Evolutionary conservation across 257 asterid genomes (phyloP).

Genomic region (Datura wrightii): DNA sequence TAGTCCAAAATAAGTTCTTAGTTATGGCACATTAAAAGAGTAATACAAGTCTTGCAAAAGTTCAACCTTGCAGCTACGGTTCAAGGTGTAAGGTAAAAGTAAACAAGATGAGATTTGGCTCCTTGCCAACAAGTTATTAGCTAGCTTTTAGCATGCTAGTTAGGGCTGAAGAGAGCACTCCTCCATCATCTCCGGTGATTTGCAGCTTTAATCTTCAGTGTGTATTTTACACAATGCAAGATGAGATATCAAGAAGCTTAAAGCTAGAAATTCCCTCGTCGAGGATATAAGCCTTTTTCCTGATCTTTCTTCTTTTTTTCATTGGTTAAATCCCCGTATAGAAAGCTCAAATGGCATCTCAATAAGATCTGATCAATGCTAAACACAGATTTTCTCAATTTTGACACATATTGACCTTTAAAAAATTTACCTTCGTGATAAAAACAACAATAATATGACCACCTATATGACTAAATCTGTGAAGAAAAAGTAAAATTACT

Average conservation of each 20-base stretch:
- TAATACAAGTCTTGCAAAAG: background rate
- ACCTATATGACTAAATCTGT: too few species aligned
- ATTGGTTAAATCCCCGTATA: constrained; percentile 72
- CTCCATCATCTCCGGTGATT: constrained; percentile 88
- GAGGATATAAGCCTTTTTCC: constrained; percentile 62
- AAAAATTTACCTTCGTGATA: too few species aligned
- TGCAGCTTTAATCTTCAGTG: constrained; percentile 74
- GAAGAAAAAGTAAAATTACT: too few species aligned
- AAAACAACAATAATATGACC: too few species aligned
- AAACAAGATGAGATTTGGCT: background rate
- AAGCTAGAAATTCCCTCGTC: constrained; percentile 59
- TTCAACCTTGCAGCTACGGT: background rate
- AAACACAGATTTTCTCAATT: too few species aligned
- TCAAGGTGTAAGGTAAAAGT: constrained; percentile 1
- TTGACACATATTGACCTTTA: too few species aligned
- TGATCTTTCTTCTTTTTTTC: constrained; percentile 76
- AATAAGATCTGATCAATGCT: too few species aligned
- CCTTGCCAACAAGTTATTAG: background rate
- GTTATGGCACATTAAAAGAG: background rate
- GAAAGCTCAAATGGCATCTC: constrained; percentile 70
- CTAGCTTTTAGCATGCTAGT: background rate
- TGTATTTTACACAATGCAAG: constrained; percentile 79
- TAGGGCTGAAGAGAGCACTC: constrained; percentile 43
- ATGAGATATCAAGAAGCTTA: constrained; percentile 64
- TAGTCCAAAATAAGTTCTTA: constrained; percentile 12